Evolutionary conservation across 2,329 filamentous ascomycete species (phyloP), one percentile per base, ranked within the genome.

Genomic region (Septoria petroselini): DNA sequence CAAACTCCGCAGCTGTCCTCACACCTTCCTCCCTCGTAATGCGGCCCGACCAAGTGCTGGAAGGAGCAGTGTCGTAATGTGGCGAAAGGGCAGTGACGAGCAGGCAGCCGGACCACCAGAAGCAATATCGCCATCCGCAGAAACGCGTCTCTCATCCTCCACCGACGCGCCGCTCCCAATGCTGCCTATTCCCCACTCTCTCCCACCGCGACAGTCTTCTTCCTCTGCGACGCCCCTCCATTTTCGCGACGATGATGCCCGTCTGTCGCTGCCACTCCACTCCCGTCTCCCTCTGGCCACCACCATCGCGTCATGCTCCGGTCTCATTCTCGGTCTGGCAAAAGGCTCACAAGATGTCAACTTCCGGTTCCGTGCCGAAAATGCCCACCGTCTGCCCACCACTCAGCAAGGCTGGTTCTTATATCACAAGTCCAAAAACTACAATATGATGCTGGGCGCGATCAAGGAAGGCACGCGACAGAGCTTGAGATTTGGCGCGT

Each of bases 371-470:
- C 85, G 91, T 48, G 93, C 93, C 53, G 93, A 98, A 71, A 95
- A 98, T 66, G 90, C 93, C 1, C 93, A 98, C 75, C 87, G 91
- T 58, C 82, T 96, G 55, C 93, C 93, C 15, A 83, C 81, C 3
- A 84, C 84, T 1, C 84, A 88, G 19, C 82, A 84, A 2, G 91
- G 90, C 14, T 98, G 93, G 93, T 98, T 91, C 67, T 80, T 97
- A n/a, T 98, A 98, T 70, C 91, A 97, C 75, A 96, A 96, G 72
- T 88, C 83, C 67, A 97, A 97, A 71, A 97, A 95, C 71, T 97
- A 98, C 73, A 83, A 89, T 62, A 80, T 86, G 43, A 84, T 88
- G 62, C 78, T 86, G 17, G 87, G 86, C 4, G 91, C 86, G 0
- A 73, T 94, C 14, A 81, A 81, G 44, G 89, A 95, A 63, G 93